Base-by-base conservation (phyloP, 768 basidiomycete species). In the Dioszegia aurantiaca region DNA sequence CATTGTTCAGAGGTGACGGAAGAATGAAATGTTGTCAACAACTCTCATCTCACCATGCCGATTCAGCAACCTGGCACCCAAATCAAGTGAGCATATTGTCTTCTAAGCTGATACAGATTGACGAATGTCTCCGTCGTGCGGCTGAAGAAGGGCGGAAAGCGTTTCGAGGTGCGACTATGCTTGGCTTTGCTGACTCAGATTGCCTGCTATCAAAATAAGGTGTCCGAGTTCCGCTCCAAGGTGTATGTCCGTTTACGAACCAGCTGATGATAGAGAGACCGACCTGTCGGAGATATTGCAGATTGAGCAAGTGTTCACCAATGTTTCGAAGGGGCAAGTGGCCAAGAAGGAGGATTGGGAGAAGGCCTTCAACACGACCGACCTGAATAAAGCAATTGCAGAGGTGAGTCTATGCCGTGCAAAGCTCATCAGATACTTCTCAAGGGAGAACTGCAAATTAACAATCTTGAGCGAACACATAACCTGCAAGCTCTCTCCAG, bases 161-260 rank as follows among this genome's bases (percentile, higher is more conserved):
- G 95, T 47, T 98, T 95, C 75, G 95, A 99, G 82, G 93, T 90
- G 66, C n/a, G 79, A 73, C 26, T 28, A 6, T n/a, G 27, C 26
- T 23, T 19, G 26, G 14, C 21, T 19, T 52, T 11, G 19, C 23
- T 36, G 9, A 16, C 26, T 6, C 62, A 87, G 94, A 88, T 99
- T 69, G 94, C 95, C 36, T 95, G 92, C 78, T 99, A 98, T 81
- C 94, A 97, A 81, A 99, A 99, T 79, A 97, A 97, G 78, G 95
- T 99, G 26, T 90, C 93, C 67, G 93, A 95, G 76, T 99, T 87
- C 84, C 81, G 95, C 58, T 90, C 83, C 58, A 92, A 92, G 61
- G 88, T 94, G 86, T 90, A 77, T 73, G 86, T 80, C 27, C 14
- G 2, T 23, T 55, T 17, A 16, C 5, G 39, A 3, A 5, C 21